These are phyloP conservation scores for Entomortierella beljakovae DNA, from an alignment of 192 early-diverging fungal species.

Conservation along the genomic window DNA sequence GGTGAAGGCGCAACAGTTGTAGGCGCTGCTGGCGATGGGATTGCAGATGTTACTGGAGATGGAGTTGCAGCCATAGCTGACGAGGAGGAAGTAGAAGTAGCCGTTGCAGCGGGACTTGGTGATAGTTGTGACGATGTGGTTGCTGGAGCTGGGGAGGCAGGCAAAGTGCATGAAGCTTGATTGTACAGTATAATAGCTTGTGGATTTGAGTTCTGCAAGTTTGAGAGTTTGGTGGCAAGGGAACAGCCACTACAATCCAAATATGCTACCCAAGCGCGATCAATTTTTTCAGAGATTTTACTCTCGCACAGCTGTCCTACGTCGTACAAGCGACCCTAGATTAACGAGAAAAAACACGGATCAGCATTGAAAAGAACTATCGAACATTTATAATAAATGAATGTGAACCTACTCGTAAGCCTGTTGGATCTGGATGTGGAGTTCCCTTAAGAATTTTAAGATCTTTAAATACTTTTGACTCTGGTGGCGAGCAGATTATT, in stretches of 20 bases:
- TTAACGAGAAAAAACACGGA: not conserved
- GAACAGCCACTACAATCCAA: slow-evolving; percentile 36
- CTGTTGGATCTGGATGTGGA: slow-evolving; percentile 25
- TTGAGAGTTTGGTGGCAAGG: slow-evolving; percentile 28
- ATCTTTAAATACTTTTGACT: slow-evolving; percentile 40
- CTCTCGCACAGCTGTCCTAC: slow-evolving; percentile 32
- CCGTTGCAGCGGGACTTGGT: not conserved
- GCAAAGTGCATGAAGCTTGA: slow-evolving; percentile 21
- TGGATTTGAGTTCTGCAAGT: slow-evolving; percentile 35
- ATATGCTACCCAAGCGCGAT: slow-evolving; percentile 44
- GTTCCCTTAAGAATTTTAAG: slow-evolving; percentile 32
- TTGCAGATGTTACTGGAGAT: not conserved
- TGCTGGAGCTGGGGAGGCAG: not conserved
- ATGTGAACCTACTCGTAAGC: slow-evolving; percentile 21
- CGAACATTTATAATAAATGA: not conserved
- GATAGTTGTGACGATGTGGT: not conserved
- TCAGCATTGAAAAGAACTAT: not conserved
- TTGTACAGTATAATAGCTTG: slow-evolving; percentile 46
- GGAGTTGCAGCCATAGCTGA: not conserved
- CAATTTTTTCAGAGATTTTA: slow-evolving; percentile 30
- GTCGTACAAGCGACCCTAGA: slow-evolving; percentile 40
- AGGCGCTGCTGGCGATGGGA: not conserved
- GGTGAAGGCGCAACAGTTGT: not conserved
- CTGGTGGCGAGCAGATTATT: slow-evolving; percentile 18
- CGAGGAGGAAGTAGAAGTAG: not conserved